Conservation (phyloP, 1,284 basidiomycete genomes). For the Cutaneotrichosporon dermatis region DNA sequence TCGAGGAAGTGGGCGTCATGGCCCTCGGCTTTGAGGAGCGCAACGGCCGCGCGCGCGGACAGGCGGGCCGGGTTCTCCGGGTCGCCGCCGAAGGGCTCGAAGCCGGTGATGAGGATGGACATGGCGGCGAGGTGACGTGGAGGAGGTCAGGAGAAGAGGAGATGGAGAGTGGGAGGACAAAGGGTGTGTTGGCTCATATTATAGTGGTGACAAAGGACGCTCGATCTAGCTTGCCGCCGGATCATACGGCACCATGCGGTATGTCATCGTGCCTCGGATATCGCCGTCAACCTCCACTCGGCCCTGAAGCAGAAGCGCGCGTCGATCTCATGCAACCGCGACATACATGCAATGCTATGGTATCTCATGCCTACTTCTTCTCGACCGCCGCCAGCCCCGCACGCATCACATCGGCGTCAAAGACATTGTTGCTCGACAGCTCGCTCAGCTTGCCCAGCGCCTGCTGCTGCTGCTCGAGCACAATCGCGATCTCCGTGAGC, state of each 20-base stretch:
- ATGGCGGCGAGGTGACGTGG: neutral
- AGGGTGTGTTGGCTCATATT: too few species aligned
- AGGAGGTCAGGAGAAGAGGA: too few species aligned
- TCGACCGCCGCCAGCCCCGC: conserved; percentile 23
- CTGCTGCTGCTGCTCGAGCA: conserved; percentile 70
- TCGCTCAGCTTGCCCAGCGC: conserved; percentile 74
- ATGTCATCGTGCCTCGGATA: too few species aligned
- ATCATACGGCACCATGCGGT: too few species aligned
- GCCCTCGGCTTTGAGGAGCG: conserved; percentile 3
- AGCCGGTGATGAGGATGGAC: conserved; percentile 17
- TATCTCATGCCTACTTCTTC: conserved; percentile 11
- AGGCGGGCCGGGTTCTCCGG: conserved; percentile 15
- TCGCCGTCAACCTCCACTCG: neutral
- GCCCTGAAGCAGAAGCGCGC: too few species aligned
- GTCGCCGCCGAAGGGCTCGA: conserved; percentile 17
- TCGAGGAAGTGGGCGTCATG: conserved; percentile 13
- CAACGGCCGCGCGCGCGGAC: conserved; percentile 6
- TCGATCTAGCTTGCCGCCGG: too few species aligned
- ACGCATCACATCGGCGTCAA: conserved; percentile 65
- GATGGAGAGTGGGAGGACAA: too few species aligned
- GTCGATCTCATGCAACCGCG: too few species aligned
- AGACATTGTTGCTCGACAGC: conserved; percentile 62
- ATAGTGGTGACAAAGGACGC: too few species aligned
- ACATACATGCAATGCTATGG: conserved; percentile 5
- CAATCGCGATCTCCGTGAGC: conserved; percentile 68